Conservation (phyloP, 176 grass and related monocot species). For the Aegilops sharonensis region DNA sequence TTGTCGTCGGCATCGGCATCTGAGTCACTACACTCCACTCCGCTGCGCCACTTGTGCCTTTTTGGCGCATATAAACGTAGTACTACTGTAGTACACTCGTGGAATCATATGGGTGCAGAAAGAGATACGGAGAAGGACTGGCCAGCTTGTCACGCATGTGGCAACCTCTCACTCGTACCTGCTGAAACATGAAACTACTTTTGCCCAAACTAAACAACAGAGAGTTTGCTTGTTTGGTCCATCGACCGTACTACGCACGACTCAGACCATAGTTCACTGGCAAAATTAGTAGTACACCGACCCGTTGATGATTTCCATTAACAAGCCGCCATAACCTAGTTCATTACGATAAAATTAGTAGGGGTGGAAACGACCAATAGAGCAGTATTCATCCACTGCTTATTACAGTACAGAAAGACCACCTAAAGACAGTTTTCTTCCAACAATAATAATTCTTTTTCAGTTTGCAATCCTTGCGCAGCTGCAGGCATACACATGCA, state of each 20-base stretch:
- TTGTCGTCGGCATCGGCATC: background rate
- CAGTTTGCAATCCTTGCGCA: background rate
- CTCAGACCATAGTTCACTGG: too few relatives aligned
- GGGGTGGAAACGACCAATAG: too few relatives aligned
- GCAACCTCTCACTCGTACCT: background rate
- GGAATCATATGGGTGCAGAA: background rate
- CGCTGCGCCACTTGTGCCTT: background rate
- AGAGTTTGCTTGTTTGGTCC: background rate
- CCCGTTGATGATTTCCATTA: too few relatives aligned
- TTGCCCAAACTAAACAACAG: background rate
- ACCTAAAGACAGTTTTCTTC: background rate
- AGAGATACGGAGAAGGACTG: background rate
- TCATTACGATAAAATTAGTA: background rate
- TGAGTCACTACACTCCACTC: background rate
- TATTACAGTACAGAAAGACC: background rate
- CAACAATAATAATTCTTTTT: background rate
- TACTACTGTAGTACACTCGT: background rate
- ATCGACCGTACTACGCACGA: background rate
- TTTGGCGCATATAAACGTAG: background rate
- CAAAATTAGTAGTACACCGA: too few relatives aligned
- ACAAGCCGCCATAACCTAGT: background rate
- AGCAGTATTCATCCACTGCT: too few relatives aligned
- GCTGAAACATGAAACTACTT: background rate
- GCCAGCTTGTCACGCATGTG: background rate
- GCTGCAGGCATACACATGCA: background rate